Evolutionary conservation across 2,329 filamentous ascomycete genomes (phyloP).

Genomic region (Apiospora saccharicola): DNA sequence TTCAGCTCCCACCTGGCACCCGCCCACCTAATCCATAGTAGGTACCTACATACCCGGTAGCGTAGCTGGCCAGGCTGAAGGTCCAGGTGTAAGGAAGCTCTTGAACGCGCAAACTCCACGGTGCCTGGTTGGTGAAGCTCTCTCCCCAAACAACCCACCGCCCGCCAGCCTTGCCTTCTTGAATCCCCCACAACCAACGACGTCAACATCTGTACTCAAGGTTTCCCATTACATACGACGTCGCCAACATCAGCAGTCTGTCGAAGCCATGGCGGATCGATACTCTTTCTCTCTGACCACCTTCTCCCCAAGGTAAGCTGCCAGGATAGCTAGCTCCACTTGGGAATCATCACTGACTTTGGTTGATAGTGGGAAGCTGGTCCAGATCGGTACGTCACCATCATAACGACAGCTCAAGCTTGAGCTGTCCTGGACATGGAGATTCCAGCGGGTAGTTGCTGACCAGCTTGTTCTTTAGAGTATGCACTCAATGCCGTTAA

Average conservation of each 20-base stretch:
- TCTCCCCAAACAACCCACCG: conserved; percentile 27
- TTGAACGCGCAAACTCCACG: conserved; percentile 40
- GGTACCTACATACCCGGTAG: not conserved
- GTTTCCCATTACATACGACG: not conserved
- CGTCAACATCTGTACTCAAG: conserved; percentile 20
- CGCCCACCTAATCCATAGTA: not conserved
- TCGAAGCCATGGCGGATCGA: conserved; percentile 84
- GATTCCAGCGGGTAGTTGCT: not conserved
- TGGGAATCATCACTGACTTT: conserved; percentile 41
- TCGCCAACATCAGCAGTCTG: conserved; percentile 14
- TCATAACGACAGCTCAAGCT: not conserved
- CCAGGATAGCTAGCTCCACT: conserved; percentile 29
- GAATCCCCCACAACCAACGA: conserved; percentile 27
- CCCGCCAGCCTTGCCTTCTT: conserved; percentile 23
- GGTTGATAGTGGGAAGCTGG: conserved; percentile 85
- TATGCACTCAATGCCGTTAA: conserved; percentile 99
- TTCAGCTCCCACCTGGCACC: not conserved
- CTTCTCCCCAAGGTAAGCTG: conserved; percentile 94
- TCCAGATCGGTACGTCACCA: conserved; percentile 82
- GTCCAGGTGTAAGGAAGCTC: conserved; percentile 29
- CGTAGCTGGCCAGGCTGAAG: conserved; percentile 27
- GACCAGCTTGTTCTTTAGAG: conserved; percentile 64
- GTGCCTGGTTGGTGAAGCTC: conserved; percentile 36
- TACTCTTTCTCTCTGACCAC: conserved; percentile 99
- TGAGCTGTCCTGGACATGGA: not conserved